A percentile compares a stretch with the other conserved stretches of the same genome.
These are phyloP conservation scores for Leptographium galeiforme DNA, from an alignment of 2,329 filamentous ascomycete genomes.

Conservation along the genomic window DNA sequence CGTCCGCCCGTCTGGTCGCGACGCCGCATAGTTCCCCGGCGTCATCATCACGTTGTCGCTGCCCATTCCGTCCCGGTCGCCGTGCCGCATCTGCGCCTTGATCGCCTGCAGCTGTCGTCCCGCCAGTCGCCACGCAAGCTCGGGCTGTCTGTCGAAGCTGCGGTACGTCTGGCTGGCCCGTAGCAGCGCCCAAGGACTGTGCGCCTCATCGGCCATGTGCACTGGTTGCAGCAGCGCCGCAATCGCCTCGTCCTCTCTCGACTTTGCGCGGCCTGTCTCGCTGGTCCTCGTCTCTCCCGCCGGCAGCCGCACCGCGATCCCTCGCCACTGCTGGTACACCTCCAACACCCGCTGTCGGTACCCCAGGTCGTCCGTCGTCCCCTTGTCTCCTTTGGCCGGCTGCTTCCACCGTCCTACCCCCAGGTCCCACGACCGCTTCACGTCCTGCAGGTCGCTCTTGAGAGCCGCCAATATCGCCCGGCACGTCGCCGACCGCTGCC, in stretches of 20 bases:
- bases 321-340: slow-evolving; percentile 27
- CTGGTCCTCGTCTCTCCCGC: neutral
- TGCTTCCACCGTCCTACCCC: neutral
- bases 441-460: slow-evolving; percentile 17
- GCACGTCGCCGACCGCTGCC: slow-evolving; percentile 15
- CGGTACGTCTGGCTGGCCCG: slow-evolving; percentile 37
- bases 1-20: slow-evolving; percentile 22
- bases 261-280: neutral
- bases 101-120: slow-evolving; percentile 34
- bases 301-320: slow-evolving; percentile 21
- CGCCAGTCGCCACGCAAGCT: slow-evolving; percentile 33
- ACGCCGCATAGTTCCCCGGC: slow-evolving; percentile 21
- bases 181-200: slow-evolving; percentile 32
- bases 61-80: slow-evolving; percentile 5
- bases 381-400: neutral
- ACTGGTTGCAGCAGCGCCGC: slow-evolving; percentile 17
- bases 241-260: slow-evolving; percentile 20
- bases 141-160: slow-evolving; percentile 16
- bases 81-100: slow-evolving; percentile 22
- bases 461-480: slow-evolving; percentile 21
- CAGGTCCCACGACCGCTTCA: slow-evolving; percentile 20
- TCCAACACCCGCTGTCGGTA: slow-evolving; percentile 18
- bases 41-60: slow-evolving; percentile 20
- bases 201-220: slow-evolving; percentile 13
- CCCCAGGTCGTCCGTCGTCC: slow-evolving; percentile 9